Evolutionary conservation across 2,329 filamentous ascomycete species (phyloP).

Genomic region (Albifimbria verrucaria): DNA sequence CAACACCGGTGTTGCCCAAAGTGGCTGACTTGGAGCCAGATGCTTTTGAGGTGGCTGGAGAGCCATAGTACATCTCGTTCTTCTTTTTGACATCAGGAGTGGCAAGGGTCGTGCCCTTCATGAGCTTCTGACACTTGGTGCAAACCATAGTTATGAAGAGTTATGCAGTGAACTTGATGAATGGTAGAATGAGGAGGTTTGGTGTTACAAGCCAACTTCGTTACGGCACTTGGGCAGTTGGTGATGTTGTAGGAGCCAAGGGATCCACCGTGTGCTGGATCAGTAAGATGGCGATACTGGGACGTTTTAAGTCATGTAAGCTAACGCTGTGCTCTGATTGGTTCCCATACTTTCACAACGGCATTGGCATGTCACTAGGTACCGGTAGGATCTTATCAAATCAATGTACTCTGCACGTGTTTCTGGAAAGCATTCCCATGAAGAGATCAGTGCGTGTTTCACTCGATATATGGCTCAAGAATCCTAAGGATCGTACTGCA

Average conservation of each 20-base stretch:
- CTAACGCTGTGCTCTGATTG: too few species aligned
- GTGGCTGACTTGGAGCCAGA: constrained; percentile 47
- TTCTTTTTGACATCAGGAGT: constrained; percentile 66
- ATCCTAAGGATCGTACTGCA: too few species aligned
- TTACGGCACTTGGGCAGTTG: not conserved
- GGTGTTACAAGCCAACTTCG: too few species aligned
- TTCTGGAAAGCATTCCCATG: too few species aligned
- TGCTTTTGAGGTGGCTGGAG: constrained; percentile 41
- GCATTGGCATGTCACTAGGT: too few species aligned
- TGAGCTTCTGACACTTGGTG: constrained; percentile 59
- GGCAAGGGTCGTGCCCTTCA: constrained; percentile 55
- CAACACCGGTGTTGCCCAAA: constrained; percentile 54
- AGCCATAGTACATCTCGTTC: constrained; percentile 64
- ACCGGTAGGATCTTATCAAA: too few species aligned
- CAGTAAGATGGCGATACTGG: too few species aligned
- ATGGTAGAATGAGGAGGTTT: not conserved
- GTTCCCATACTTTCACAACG: too few species aligned
- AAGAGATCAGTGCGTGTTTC: too few species aligned
- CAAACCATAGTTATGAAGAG: constrained; percentile 51
- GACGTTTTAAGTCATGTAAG: too few species aligned
- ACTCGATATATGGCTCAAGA: too few species aligned
- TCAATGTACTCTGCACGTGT: too few species aligned
- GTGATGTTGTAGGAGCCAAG: not conserved
- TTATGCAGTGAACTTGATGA: not conserved
- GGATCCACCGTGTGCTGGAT: not conserved